phyloP scores from a whole-genome alignment of 257 asterid species.

The Solanum paucissectum region DNA sequence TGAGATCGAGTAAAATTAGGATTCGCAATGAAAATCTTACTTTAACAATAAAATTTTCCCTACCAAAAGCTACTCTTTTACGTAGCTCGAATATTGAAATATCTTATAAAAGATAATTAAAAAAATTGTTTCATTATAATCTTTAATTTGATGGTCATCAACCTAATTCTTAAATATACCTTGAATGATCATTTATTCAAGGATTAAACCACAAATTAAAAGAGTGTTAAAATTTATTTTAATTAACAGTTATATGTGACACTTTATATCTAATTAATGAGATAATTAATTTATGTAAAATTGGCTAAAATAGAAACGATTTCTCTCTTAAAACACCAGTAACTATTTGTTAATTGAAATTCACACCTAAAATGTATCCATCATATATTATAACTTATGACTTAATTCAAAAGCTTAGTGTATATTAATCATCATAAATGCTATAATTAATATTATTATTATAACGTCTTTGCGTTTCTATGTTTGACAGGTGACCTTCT shows the following conservation, averaged over 20 bases:
- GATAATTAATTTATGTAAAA: background rate
- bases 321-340: background rate
- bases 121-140: background rate
- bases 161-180: background rate
- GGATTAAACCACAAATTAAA: background rate
- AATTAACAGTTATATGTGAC: background rate
- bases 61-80: background rate
- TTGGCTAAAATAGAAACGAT: background rate
- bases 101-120: background rate
- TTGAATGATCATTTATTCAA: background rate
- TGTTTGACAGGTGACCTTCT: conserved; percentile 12
- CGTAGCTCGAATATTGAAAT: fast-evolving
- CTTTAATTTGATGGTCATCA: background rate
- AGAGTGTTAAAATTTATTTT: background rate
- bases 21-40: fast-evolving
- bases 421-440: background rate
- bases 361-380: background rate
- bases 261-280: background rate
- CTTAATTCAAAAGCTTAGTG: background rate
- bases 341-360: background rate
- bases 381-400: background rate
- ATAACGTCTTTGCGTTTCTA: background rate
- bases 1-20: background rate
- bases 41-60: background rate
- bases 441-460: background rate